Conservation (phyloP, 208 protist species). For the Acanthamoeba sp. region DNA sequence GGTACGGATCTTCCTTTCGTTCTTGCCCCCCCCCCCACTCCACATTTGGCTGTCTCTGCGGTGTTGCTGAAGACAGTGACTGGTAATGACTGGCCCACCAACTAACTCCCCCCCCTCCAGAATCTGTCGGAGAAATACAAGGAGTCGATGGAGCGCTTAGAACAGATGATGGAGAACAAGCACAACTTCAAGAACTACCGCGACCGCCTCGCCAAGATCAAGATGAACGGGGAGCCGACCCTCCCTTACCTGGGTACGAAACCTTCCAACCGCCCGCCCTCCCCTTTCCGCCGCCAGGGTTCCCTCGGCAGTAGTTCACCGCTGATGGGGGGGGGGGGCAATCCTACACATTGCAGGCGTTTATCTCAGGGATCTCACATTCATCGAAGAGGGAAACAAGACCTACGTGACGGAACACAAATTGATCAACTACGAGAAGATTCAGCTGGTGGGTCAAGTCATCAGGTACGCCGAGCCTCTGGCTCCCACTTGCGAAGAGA, state of each 20-base stretch:
- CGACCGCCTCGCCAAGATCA: slow-evolving; percentile 52
- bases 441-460: slow-evolving; percentile 57
- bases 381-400: slow-evolving; percentile 72
- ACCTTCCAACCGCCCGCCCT: too few species aligned
- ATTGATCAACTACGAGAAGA: slow-evolving; percentile 68
- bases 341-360: slow-evolving; percentile 9
- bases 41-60: background rate
- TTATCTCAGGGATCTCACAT: slow-evolving; percentile 67
- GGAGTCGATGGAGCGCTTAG: slow-evolving; percentile 65
- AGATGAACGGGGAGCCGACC: slow-evolving; percentile 39
- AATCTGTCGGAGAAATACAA: slow-evolving; percentile 61
- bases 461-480: slow-evolving; percentile 1
- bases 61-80: too few species aligned
- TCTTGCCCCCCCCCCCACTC: background rate
- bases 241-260: slow-evolving; percentile 58
- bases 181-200: slow-evolving; percentile 74
- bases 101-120: too few species aligned
- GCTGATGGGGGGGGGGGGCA: background rate
- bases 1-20: background rate
- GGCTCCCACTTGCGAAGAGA: too few species aligned
- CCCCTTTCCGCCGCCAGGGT: too few species aligned
- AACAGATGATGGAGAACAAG: slow-evolving; percentile 73
- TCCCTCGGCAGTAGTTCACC: too few species aligned
- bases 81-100: too few species aligned
- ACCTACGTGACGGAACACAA: slow-evolving; percentile 22